Conservation (phyloP, 495 filamentous ascomycete genomes). For the Podospora anserina region DNA sequence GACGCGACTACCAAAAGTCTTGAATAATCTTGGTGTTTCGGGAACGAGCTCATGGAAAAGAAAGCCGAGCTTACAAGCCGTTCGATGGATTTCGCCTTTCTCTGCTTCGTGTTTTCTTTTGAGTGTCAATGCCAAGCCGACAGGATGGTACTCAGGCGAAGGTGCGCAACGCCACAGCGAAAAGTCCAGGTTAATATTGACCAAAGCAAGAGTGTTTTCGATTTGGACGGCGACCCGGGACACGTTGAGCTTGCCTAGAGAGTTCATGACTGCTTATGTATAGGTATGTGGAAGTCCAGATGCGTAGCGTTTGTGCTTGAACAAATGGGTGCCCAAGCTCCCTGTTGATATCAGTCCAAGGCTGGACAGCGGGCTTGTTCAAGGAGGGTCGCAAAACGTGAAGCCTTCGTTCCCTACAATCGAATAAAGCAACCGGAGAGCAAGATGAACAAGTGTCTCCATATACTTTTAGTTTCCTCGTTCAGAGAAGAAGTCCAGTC, state of each 20-base stretch:
- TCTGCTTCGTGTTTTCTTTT: background rate
- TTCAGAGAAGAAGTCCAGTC: too few species aligned
- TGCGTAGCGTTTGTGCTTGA: too few species aligned
- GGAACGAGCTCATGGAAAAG: background rate
- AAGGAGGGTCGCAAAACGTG: too few species aligned
- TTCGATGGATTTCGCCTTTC: background rate
- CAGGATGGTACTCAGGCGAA: background rate
- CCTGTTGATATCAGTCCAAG: too few species aligned
- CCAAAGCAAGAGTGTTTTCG: background rate
- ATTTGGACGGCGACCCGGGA: background rate
- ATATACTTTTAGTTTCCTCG: too few species aligned
- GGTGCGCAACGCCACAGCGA: background rate
- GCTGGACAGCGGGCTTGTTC: too few species aligned
- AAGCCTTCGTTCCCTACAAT: too few species aligned
- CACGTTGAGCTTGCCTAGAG: background rate
- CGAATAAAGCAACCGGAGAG: too few species aligned
- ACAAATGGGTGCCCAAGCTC: too few species aligned
- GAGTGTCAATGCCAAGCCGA: background rate
- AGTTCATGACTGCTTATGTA: background rate
- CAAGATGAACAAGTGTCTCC: too few species aligned
- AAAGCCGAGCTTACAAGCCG: background rate
- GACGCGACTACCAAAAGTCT: background rate
- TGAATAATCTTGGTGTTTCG: background rate
- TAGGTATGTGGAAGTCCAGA: too few species aligned
- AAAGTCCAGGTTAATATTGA: slow-evolving; percentile 4